These are phyloP conservation scores for Albizia julibrissin DNA, from an alignment of 306 rosid genomes.

Conservation along the genomic window DNA sequence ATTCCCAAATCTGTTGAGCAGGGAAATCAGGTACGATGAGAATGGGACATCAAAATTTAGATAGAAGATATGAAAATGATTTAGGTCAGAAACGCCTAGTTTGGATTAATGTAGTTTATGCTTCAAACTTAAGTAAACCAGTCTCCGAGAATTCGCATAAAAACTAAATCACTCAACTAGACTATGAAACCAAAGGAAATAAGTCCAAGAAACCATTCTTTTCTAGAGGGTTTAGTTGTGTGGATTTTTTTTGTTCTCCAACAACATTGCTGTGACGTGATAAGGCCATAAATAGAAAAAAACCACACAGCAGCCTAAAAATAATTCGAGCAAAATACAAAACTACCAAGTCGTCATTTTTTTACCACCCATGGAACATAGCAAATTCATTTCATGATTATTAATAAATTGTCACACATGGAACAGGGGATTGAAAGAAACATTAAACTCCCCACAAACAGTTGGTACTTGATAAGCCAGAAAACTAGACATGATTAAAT, in stretches of 20 bases:
- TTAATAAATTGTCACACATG: conserved; percentile 24
- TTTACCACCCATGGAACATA: background rate
- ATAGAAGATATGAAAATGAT: background rate
- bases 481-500: background rate
- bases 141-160: background rate
- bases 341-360: background rate
- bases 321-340: background rate
- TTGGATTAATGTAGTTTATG: background rate
- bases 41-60: background rate
- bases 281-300: too few relatives aligned
- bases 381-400: conserved; percentile 4
- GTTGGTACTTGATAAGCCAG: conserved; percentile 6
- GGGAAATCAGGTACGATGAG: too few relatives aligned
- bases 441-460: background rate
- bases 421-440: conserved; percentile 6
- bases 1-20: too few relatives aligned
- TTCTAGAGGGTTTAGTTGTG: background rate
- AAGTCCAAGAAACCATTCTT: background rate
- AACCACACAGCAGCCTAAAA: too few relatives aligned
- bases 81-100: background rate
- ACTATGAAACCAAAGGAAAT: background rate
- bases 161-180: background rate
- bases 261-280: background rate
- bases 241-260: background rate
- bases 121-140: background rate